Conservation (phyloP, 164 flowering plant species). For the Akebia trifoliata region DNA sequence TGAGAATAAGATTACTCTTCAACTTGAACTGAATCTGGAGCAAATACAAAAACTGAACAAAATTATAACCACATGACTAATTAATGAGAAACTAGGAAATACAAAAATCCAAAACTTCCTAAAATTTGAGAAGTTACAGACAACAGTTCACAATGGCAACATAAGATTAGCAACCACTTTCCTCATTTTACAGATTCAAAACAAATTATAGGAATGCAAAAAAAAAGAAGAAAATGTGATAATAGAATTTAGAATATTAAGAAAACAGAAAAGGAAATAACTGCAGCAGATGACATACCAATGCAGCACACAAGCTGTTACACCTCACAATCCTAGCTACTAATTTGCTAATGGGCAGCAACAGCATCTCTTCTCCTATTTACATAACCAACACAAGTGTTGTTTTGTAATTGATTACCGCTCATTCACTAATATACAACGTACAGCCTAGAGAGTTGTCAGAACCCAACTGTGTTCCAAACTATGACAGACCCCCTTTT, state of each 20-base stretch:
- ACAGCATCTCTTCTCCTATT: neutral
- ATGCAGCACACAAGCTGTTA: neutral
- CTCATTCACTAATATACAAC: neutral
- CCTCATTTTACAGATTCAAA: too few species aligned
- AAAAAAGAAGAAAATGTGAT: too few species aligned
- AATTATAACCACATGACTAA: too few species aligned
- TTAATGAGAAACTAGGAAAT: too few species aligned
- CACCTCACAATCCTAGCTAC: neutral
- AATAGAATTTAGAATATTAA: neutral
- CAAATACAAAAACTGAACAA: too few species aligned
- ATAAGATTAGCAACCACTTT: neutral
- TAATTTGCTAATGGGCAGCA: neutral
- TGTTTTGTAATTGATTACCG: neutral
- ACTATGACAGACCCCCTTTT: conserved; percentile 54
- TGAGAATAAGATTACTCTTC: neutral
- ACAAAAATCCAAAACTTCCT: too few species aligned
- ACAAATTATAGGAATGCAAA: too few species aligned
- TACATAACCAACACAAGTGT: neutral
- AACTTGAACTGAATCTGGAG: neutral
- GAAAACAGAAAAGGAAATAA: neutral
- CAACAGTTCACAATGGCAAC: neutral
- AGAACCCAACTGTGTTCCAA: conserved; percentile 49
- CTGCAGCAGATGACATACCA: neutral
- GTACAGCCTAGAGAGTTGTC: too few species aligned
- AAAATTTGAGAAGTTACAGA: neutral